These are phyloP conservation scores for Dioscorea cayenensis DNA, from an alignment of 116 monocot genomes.

Conservation along the genomic window DNA sequence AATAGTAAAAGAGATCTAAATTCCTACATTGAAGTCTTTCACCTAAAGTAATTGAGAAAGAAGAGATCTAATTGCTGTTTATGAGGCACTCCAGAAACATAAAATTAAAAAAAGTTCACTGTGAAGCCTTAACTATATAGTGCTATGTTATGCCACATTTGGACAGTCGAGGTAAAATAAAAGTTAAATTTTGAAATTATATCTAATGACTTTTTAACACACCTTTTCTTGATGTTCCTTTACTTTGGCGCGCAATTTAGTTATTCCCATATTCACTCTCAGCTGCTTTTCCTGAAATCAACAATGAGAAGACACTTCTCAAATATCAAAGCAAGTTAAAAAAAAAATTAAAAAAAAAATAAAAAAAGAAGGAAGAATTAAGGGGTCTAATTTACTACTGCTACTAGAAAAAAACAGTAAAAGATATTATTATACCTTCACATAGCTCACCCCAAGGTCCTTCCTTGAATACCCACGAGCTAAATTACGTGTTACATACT, in stretches of 20 bases:
- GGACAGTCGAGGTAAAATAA: neutral
- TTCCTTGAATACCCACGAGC: conserved; percentile 78
- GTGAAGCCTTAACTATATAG: neutral
- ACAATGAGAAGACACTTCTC: conserved; percentile 3
- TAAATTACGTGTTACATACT: conserved; percentile 86
- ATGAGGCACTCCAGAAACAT: too few species aligned
- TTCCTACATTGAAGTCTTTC: too few species aligned
- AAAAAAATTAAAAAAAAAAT: too few species aligned
- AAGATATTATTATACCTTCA: conserved; percentile 33
- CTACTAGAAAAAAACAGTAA: neutral
- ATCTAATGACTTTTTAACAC: neutral
- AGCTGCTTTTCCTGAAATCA: conserved; percentile 56
- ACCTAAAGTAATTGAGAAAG: too few species aligned
- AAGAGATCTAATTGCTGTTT: too few species aligned
- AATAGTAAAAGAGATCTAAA: too few species aligned
- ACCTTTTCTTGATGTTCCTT: conserved; percentile 83
- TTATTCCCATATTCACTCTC: conserved; percentile 76
- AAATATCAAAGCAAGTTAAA: too few species aligned
- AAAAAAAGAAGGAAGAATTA: neutral
- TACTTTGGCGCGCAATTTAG: conserved; percentile 63
- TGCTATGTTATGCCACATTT: too few species aligned
- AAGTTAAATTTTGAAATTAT: neutral
- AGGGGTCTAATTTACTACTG: neutral
- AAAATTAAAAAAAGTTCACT: neutral
- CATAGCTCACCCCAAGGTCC: conserved; percentile 85